Base-by-base conservation (phyloP, 1,284 basidiomycete genomes). In the Ustilago tritici region DNA sequence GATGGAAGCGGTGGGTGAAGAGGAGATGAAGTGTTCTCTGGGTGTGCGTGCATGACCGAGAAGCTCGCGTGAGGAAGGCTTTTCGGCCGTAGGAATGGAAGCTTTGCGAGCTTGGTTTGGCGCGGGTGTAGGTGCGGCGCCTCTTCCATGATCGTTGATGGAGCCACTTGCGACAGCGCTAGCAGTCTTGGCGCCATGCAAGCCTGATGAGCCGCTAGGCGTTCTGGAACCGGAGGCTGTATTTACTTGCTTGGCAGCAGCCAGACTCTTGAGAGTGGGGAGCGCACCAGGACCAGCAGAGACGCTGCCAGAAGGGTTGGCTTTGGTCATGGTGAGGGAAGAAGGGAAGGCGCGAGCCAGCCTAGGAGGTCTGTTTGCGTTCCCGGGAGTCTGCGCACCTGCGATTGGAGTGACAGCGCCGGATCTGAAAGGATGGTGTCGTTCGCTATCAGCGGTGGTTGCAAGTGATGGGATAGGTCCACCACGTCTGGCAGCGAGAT, bases 341-440 rank as follows among this genome's bases (percentile, higher is more conserved):
- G 77, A 62, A 19, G 76, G 67, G 46, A 72, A 69, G n/a, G 69
- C 59, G 7, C 76, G 66, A 31, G 66, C 62, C 6, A 65, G 63
- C 12, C 65, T 61, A 8, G 76, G 63, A 5, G 75, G 71, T 1
- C 76, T 58, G 40, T 58, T 68, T 23, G 67, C 65, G n/a, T 56
- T 72, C 31, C 80, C 81, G 2, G 81, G 81, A 9, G 81, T 81
- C 57, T 81, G 81, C 4, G 56, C 28, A 10, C 81, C 81, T 28
- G 73, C 60, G 67, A 68, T 76, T 4, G 82, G 82, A 46, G 82
- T 84, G n/a, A 82, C 80, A 4, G 76, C 80, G 7, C 82, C 82
- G 2, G 81, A 81, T 8, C 82, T 81, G 34, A 84, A 84, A 12
- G 83, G 83, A 56, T 84, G 74, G 49, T 80, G 79, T 55, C 79